Conservation (phyloP, 345 rosid genomes). For the Eucalyptus marginata region DNA sequence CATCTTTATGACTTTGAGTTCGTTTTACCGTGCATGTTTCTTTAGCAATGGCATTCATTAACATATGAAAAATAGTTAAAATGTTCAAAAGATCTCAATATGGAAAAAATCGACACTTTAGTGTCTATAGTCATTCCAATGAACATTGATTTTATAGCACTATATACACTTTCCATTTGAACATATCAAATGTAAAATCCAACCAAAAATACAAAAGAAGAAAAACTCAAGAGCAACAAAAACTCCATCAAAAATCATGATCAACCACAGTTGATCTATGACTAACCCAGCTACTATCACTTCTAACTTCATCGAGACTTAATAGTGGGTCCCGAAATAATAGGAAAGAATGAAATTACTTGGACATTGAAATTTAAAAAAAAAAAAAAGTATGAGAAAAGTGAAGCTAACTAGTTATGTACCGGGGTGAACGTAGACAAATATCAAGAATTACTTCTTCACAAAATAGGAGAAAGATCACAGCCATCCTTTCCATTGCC, state of each 20-base stretch:
- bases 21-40: no score
- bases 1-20: no score
- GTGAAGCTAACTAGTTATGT: not conserved
- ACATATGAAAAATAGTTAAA: no score
- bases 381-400: not conserved
- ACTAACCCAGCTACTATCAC: no score
- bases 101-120: no score
- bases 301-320: not conserved
- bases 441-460: no score
- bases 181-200: fast-evolving
- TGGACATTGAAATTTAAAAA: not conserved
- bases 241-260: not conserved
- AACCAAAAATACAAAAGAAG: not conserved
- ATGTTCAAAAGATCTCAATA: no score
- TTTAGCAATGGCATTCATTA: no score
- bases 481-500: no score
- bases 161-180: not conserved
- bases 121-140: not conserved
- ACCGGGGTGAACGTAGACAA: no score
- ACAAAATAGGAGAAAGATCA: no score
- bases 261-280: not conserved
- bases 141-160: no score
- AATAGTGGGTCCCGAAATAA: not conserved
- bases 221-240: not conserved
- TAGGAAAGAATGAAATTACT: not conserved